Percentiles rank a stretch among this genome's conserved stretches.
Conservation (phyloP, 768 basidiomycete genomes). For the Leucocoprinus leucothites region DNA sequence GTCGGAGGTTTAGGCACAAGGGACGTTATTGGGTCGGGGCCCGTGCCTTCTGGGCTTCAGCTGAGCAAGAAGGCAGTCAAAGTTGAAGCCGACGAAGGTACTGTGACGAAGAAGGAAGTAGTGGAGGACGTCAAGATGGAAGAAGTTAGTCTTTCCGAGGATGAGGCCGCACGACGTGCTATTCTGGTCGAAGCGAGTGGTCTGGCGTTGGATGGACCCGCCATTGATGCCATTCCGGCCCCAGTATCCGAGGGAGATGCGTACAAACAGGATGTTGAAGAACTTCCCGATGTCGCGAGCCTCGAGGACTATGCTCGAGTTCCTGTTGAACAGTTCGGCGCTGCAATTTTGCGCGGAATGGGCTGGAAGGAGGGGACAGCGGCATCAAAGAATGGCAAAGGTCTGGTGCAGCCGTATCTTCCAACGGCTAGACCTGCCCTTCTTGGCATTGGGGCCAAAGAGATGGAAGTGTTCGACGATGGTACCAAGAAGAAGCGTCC, state of each 20-base stretch:
- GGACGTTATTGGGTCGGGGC: constrained; percentile 76
- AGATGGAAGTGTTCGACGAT: constrained; percentile 69
- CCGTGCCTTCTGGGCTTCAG: constrained; percentile 68
- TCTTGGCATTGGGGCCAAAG: constrained; percentile 93
- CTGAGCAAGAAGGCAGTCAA: constrained; percentile 32
- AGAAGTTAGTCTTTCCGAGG: constrained; percentile 60
- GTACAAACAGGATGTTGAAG: constrained; percentile 76
- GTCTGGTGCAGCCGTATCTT: constrained; percentile 72
- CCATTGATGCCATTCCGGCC: constrained; percentile 63
- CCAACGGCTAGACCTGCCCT: constrained; percentile 82
- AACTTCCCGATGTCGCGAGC: constrained; percentile 73
- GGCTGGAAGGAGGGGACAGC: constrained; percentile 88
- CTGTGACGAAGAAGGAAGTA: constrained; percentile 18
- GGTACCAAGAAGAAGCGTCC: constrained; percentile 52
- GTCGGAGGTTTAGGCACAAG: constrained; percentile 74
- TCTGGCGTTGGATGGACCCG: constrained; percentile 33
- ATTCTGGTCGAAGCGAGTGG: constrained; percentile 59
- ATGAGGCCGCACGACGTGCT: constrained; percentile 77
- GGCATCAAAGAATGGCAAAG: constrained; percentile 62
- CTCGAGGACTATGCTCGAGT: constrained; percentile 87
- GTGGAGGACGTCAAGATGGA: constrained; percentile 28
- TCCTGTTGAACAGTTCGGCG: constrained; percentile 90
- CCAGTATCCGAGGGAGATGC: constrained; percentile 79
- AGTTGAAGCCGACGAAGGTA: constrained; percentile 23
- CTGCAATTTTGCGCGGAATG: constrained; percentile 93